Base-by-base conservation (phyloP, 2,329 filamentous ascomycete genomes). In the Mycosphaerella arachidis region DNA sequence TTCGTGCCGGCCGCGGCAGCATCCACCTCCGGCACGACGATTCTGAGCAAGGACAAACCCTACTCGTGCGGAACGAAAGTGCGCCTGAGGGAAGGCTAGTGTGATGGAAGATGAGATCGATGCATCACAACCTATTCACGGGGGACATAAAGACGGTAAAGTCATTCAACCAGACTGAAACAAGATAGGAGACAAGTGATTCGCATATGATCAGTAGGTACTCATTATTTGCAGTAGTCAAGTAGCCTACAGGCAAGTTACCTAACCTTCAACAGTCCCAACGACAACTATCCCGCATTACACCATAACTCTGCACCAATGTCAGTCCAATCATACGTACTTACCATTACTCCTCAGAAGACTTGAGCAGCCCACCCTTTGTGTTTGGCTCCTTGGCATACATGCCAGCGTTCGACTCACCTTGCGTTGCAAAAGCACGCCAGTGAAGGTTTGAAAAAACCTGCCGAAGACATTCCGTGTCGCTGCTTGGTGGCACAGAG, bases 11-110 rank as follows among this genome's bases (percentile, higher is more conserved):
- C 13, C 53, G 59, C 16, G 56, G 56, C 6, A 60, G 60, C 27
- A 62, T 69, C 20, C 63, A 61, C 37, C 57, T 69, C 27, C 8
- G 59, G 20, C 54, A 58, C 35, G 59, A 64, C 8, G 55, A 33
- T 35, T 30, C 48, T 30, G 61, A 62, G 53, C 53, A 62, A 50
- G 58, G 60, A 5, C 57, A 63, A 43, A 57, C 54, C 13, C 29
- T 65, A 35, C 54, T 67, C 12, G 51, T 57, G 13, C 31, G 46
- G 9, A 56, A 55, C 33, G 46, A 57, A 29, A 55, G 57, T 50
- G 50, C 37, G 7, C 54, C 48, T 16, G 55, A 61, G 16, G 43
- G 57, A 9, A 52, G 52, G 12, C 53, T 48, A 4, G 57, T 30
- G n/a, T 59, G 48, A 52, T n/a, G 37, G 16, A 13, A 16, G 37